These are phyloP conservation scores for Erucastrum elatum DNA, from an alignment of 345 rosid genomes.

Conservation along the genomic window DNA sequence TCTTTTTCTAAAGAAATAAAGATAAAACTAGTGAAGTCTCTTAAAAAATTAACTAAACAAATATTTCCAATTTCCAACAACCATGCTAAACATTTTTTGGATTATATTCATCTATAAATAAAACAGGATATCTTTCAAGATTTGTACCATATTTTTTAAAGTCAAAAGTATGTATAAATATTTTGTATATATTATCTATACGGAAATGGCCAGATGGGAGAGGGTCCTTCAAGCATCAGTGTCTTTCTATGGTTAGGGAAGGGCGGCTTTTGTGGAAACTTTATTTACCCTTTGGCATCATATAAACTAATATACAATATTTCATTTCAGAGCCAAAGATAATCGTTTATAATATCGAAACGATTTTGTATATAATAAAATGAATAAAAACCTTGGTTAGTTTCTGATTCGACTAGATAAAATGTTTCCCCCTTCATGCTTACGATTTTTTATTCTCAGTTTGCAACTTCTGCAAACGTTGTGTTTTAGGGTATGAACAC, in stretches of 20 bases:
- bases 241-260: slow-evolving; percentile 40
- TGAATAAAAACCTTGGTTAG: not conserved
- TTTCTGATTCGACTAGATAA: slow-evolving; percentile 5
- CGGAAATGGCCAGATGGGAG: slow-evolving; percentile 27
- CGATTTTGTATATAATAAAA: not conserved
- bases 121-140: not conserved
- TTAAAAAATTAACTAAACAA: not conserved
- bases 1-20: not conserved
- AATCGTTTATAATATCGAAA: not conserved
- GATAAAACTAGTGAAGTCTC: slow-evolving; percentile 2
- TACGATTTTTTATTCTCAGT: not conserved
- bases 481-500: not conserved
- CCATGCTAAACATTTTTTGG: slow-evolving; percentile 5
- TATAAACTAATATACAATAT: not conserved
- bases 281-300: slow-evolving; percentile 27
- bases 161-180: not conserved
- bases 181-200: slow-evolving; percentile 28
- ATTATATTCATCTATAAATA: slow-evolving; percentile 5
- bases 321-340: not conserved
- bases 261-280: slow-evolving; percentile 30
- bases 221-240: slow-evolving; percentile 27
- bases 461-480: not conserved
- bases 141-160: not conserved
- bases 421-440: not conserved
- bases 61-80: slow-evolving; percentile 16